A percentile compares a stretch with the other conserved stretches of the same genome.
Conservation (phyloP, 2,329 filamentous ascomycete species). For the Scytalidium lignicola region DNA sequence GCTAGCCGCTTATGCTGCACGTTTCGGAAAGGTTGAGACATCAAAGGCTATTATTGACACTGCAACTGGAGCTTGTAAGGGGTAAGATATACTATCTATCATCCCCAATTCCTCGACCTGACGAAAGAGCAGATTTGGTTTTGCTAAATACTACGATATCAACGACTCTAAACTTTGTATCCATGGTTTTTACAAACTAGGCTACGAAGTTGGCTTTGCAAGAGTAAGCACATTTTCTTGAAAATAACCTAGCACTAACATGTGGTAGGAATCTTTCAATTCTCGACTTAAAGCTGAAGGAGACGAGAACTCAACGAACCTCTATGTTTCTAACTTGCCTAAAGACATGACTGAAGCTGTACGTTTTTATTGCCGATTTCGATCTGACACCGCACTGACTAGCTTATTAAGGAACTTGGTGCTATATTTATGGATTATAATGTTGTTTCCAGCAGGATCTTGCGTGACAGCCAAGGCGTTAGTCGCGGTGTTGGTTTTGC, state of each 20-base stretch:
- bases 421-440: conserved; percentile 74
- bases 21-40: conserved; percentile 91
- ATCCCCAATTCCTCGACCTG: neutral
- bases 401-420: conserved; percentile 57
- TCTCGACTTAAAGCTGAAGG: conserved; percentile 95
- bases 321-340: conserved; percentile 96
- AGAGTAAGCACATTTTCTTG: conserved; percentile 51
- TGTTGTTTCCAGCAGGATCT: conserved; percentile 90
- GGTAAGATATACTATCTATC: conserved; percentile 49
- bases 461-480: conserved; percentile 84
- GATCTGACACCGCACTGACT: conserved; percentile 17
- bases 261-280: conserved; percentile 84
- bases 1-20: conserved; percentile 72
- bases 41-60: conserved; percentile 99
- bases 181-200: conserved; percentile 86
- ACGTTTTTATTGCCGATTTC: conserved; percentile 30
- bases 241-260: conserved; percentile 15
- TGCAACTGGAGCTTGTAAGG: conserved; percentile 89
- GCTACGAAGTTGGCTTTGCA: conserved; percentile 97
- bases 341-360: conserved; percentile 88
- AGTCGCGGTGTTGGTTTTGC: conserved; percentile 97
- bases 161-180: conserved; percentile 94
- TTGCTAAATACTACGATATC: conserved; percentile 88
- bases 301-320: conserved; percentile 84
- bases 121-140: conserved; percentile 68